Conservation (phyloP, 345 rosid species). For the Syzygium grande region DNA sequence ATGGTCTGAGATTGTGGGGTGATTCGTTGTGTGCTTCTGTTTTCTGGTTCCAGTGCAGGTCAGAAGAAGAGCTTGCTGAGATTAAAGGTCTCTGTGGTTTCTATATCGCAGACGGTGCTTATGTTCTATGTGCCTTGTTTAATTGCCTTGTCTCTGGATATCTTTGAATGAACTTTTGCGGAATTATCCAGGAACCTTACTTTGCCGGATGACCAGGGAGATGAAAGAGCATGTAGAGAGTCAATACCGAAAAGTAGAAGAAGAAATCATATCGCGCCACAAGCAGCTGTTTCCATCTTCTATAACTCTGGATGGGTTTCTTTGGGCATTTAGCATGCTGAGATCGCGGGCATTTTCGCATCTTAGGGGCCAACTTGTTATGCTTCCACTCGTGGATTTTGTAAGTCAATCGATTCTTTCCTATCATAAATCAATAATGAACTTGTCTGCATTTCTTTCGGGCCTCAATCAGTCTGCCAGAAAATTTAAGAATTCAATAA, state of each 20-base stretch:
- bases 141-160: background rate
- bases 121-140: background rate
- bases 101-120: background rate
- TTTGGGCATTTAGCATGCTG: slow-evolving; percentile 21
- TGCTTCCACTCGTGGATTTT: slow-evolving; percentile 13
- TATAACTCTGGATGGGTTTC: slow-evolving; percentile 8
- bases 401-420: background rate
- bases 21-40: background rate
- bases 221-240: slow-evolving; percentile 12
- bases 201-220: slow-evolving; percentile 7
- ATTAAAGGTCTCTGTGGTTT: slow-evolving; percentile 5
- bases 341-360: slow-evolving; percentile 14
- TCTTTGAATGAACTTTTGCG: background rate
- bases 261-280: slow-evolving; percentile 4
- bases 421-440: background rate
- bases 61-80: slow-evolving; percentile 18
- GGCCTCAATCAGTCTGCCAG: background rate
- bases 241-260: slow-evolving; percentile 8
- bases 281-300: slow-evolving; percentile 9
- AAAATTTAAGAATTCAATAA: background rate
- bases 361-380: slow-evolving; percentile 10
- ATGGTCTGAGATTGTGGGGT: background rate
- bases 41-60: slow-evolving; percentile 13
- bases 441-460: background rate
- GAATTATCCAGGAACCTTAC: slow-evolving; percentile 5